These are phyloP conservation scores for Physcomitrium patens DNA, from an alignment of 225 moss, liverwort and hornwort species.

Conservation along the genomic window DNA sequence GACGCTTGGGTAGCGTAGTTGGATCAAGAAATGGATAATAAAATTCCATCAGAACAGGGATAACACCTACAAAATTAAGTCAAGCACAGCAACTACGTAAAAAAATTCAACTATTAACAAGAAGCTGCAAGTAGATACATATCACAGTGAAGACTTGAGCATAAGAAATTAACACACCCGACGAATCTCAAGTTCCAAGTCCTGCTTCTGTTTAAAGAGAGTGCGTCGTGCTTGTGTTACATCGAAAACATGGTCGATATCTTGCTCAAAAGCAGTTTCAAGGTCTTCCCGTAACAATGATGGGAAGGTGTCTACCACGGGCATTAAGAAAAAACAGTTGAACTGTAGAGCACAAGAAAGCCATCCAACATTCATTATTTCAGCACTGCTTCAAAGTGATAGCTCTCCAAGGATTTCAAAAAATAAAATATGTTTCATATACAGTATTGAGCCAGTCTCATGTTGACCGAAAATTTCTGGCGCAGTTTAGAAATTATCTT, in stretches of 20 bases:
- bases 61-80: background rate
- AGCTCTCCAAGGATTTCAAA: background rate
- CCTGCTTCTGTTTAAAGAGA: constrained; percentile 74
- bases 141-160: background rate
- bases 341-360: constrained; percentile 57
- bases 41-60: background rate
- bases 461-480: background rate
- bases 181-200: constrained; percentile 85
- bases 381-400: background rate
- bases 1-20: background rate
- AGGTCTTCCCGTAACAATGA: constrained; percentile 90
- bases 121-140: background rate
- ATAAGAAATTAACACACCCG: constrained; percentile 57
- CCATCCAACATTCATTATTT: constrained; percentile 27
- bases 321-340: constrained; percentile 99
- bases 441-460: background rate
- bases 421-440: background rate
- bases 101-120: background rate
- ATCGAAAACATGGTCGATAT: constrained; percentile 93
- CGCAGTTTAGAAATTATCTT: background rate
- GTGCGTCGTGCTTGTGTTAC: constrained; percentile 87
- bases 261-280: constrained; percentile 90
- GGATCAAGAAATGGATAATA: background rate
- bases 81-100: background rate
- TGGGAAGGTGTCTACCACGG: constrained; percentile 99